These are phyloP conservation scores for Aquilaria malaccensis DNA, from an alignment of 345 rosid species.

Conservation along the genomic window DNA sequence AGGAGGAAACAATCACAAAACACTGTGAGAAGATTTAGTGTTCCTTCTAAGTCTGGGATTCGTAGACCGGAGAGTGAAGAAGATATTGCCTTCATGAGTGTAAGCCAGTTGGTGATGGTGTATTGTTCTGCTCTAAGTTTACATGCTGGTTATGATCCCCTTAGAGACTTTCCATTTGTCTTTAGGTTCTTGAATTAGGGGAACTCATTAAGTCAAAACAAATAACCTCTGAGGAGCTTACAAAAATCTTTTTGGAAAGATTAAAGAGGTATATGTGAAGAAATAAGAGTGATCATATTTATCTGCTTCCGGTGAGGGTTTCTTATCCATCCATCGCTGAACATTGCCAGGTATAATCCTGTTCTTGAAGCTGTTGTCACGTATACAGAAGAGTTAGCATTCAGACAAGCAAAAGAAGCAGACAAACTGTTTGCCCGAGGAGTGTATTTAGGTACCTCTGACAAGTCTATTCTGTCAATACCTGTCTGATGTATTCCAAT, in stretches of 20 bases:
- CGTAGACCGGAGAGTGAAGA: constrained; percentile 44
- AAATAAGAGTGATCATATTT: not conserved
- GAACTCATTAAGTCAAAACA: constrained; percentile 64
- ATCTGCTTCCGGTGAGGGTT: not conserved
- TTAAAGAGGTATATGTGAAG: constrained; percentile 44
- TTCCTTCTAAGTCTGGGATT: constrained; percentile 30
- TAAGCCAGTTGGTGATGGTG: constrained; percentile 20
- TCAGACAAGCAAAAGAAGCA: constrained; percentile 75
- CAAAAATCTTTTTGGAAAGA: constrained; percentile 46
- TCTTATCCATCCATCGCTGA: constrained; percentile 10
- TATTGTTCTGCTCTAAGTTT: not conserved
- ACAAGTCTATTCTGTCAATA: not conserved
- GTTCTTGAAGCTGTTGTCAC: constrained; percentile 77
- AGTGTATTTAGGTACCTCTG: constrained; percentile 55
- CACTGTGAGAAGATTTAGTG: constrained; percentile 30
- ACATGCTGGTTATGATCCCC: not conserved
- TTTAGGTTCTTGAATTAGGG: constrained; percentile 76
- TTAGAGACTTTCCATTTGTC: not conserved
- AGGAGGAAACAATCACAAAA: constrained; percentile 17
- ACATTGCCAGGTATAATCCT: constrained; percentile 46
- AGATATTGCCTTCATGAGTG: constrained; percentile 82
- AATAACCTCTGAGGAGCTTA: constrained; percentile 64
- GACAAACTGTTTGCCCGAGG: constrained; percentile 73
- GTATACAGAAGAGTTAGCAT: constrained; percentile 70
- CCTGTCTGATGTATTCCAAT: not conserved